Conservation (phyloP, 2,329 filamentous ascomycete genomes). For the Monosporascus ibericus region DNA sequence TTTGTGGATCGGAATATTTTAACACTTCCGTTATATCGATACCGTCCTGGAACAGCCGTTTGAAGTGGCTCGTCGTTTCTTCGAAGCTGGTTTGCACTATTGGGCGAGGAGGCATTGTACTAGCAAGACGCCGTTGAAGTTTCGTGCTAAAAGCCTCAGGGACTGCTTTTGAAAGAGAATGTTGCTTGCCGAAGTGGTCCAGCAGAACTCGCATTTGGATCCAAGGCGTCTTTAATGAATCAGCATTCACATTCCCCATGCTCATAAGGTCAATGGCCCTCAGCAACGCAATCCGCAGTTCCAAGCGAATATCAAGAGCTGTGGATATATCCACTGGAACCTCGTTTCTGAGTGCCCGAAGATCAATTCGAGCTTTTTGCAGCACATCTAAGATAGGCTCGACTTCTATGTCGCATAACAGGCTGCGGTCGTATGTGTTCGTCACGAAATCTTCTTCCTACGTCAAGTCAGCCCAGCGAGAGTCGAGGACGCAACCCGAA, state of each 20-base stretch:
- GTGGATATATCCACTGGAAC: constrained; percentile 30
- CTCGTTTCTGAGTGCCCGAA: constrained; percentile 25
- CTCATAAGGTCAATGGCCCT: constrained; percentile 43
- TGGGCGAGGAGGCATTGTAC: constrained; percentile 86
- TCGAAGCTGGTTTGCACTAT: constrained; percentile 73
- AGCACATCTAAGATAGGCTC: constrained; percentile 51
- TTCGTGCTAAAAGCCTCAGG: constrained; percentile 83
- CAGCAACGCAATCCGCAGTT: constrained; percentile 60
- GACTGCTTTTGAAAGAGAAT: constrained; percentile 57
- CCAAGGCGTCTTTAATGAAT: constrained; percentile 46
- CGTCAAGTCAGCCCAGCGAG: constrained; percentile 6
- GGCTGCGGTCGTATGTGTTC: constrained; percentile 75
- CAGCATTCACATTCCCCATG: constrained; percentile 35
- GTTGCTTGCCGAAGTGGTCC: constrained; percentile 51
- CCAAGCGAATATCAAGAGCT: constrained; percentile 60
- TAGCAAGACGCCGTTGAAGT: constrained; percentile 84
- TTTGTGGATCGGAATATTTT: constrained; percentile 61
- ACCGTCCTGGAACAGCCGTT: constrained; percentile 66
- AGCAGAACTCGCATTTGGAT: constrained; percentile 44
- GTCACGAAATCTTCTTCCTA: constrained; percentile 96
- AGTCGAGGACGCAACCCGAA: background rate
- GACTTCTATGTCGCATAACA: constrained; percentile 60
- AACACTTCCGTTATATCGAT: constrained; percentile 62
- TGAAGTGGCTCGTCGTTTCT: constrained; percentile 64
- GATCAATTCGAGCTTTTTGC: constrained; percentile 30